phyloP scores from a whole-genome alignment of 192 early-diverging fungal genomes.

The Helicostylum pulchrum region DNA sequence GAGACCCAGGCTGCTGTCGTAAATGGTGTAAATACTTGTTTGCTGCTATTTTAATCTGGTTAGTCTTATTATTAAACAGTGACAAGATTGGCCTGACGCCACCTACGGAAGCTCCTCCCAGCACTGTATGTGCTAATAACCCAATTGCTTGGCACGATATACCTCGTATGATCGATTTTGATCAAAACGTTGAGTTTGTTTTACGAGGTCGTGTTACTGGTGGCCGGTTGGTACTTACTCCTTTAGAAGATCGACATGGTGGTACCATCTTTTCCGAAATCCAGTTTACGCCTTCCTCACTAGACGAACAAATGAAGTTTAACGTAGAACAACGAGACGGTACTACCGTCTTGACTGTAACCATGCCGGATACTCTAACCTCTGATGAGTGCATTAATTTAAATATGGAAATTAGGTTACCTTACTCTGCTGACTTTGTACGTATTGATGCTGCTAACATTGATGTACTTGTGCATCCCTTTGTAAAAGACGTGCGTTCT shows the following conservation, averaged over 20 bases:
- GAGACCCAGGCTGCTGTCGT: slow-evolving; percentile 6
- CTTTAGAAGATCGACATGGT: background rate
- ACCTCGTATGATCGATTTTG: slow-evolving; percentile 3
- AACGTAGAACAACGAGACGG: background rate
- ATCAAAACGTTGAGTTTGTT: background rate
- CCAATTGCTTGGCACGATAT: slow-evolving; percentile 2
- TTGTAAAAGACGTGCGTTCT: background rate
- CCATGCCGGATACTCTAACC: background rate
- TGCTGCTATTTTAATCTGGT: slow-evolving; percentile 6
- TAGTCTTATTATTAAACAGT: slow-evolving; percentile 2
- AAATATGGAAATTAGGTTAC: slow-evolving; percentile 8
- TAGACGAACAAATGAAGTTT: background rate
- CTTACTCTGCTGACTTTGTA: background rate
- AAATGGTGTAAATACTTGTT: slow-evolving; percentile 9
- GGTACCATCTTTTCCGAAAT: background rate
- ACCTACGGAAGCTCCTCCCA: background rate
- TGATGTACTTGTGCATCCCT: background rate
- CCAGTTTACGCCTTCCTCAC: background rate
- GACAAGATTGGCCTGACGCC: background rate
- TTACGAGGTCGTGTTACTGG: background rate
- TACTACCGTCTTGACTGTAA: background rate
- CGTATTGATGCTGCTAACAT: background rate
- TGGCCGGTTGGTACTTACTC: background rate
- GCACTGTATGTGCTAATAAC: background rate
- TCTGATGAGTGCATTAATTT: background rate